Evolutionary conservation across 257 asterid species (phyloP), one percentile per base, ranked within the genome.

Genomic region (Gentiana dahurica): DNA sequence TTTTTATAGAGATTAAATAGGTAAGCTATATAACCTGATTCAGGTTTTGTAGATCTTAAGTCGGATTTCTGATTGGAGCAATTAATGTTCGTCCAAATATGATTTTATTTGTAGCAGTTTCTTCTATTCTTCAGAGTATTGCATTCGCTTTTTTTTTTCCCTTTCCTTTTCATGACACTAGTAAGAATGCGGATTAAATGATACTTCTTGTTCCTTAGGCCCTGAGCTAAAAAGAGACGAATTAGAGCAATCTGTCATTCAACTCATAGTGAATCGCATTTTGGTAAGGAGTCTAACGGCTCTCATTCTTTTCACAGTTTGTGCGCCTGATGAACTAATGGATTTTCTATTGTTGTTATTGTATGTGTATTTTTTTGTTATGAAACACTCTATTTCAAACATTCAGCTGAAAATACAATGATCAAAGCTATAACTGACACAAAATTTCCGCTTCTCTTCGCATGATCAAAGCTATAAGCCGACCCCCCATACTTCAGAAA

Each of bases 141-240:
- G 55, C 45, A 33, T 59, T 62, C 43, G 55, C 59, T 65, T 49
- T 32, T 39, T 48, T 49, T 6, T 32, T 41, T 24, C 24, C 24
- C 24, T 24, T 24, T 24, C 24, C 24, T 24, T 24, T 24, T 24
- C 24, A 24, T 43, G 12, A 15, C 32, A 11, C 32, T 12, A 12
- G 49, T 64, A 43, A 13, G 35, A 12, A 39, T 59, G 34, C 6
- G 54, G 5, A 59, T 32, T 45, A 35, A 51, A 49, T n/a, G 46
- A 60, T 72, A 57, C 43, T 68, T 69, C 46, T 41, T 10, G 9
- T 64, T 54, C 13, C 63, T 49, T 76, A 91, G 98, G 75, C 62
- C 87, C 75, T 38, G 86, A 77, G 72, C 75, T 91, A 55, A 87
- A 83, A 71, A 87, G 68, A 70, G 95, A 91, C 74, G 89, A 85